Evolutionary conservation across 495 filamentous ascomycete species (phyloP), one percentile per base, ranked within the genome.

Genomic region (Trichoderma reesei): DNA sequence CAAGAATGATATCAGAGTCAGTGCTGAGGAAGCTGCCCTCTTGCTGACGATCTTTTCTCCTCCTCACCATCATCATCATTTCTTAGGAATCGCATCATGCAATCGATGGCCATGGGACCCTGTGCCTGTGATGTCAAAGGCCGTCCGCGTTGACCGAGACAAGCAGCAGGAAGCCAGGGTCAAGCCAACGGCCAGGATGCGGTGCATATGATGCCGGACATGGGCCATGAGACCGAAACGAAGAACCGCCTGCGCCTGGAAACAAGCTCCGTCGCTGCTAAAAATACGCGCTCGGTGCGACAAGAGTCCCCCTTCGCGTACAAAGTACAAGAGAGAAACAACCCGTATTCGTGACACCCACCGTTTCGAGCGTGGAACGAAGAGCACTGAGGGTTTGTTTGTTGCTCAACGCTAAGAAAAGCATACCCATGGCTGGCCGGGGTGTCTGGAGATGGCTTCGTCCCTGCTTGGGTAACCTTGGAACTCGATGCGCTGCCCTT

Each of bases 281-380:
- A 56, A 56, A 56, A 56, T 56, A 56, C 31, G 1, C 16, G 5
- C 44, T 18, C 5, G 16, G 44, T 56, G 51, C 31, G 51, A 31
- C 31, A 34, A 31, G n/a, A 56, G 20, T 56, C 51, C 51, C 51
- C 37, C n/a, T n/a, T 56, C 51, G 51, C 26, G 51, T 56, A 56
- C 51, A 56, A 13, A 18, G 8, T n/a, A n/a, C n/a, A n/a, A n/a
- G n/a, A n/a, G 51, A 56, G 51, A 56, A 56, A 56, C 51, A 34
- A 33, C 8, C 26, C 51, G 51, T 56, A 31, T 56, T 56, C 26
- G 51, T 56, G 51, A 56, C 7, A 56, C 18, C 51, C 51, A 56
- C 44, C 16, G 16, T 48, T 5, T 48, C 20, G 44, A n/a, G 5
- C 16, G 44, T 16, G 14, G 8, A 18, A 48, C 16, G 44, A 18